phyloP scores from a whole-genome alignment of 768 basidiomycete genomes.

The Boletus rubropictus region DNA sequence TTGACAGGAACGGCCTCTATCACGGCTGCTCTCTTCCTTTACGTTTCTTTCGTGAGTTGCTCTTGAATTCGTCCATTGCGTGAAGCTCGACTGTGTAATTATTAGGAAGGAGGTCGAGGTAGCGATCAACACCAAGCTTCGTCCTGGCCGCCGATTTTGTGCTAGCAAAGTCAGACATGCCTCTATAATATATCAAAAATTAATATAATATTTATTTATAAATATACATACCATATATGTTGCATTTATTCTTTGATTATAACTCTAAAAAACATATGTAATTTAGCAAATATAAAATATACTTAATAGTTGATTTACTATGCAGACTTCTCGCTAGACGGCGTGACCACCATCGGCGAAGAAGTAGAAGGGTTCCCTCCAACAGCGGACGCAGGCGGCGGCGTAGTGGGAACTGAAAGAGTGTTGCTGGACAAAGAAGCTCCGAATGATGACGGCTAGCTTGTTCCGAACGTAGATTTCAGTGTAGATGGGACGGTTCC shows the following conservation, averaged over 20 bases:
- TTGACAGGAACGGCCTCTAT: slow-evolving; percentile 17
- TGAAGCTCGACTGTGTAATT: slow-evolving; percentile 56
- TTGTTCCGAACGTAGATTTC: no score
- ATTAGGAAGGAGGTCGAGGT: slow-evolving; percentile 50
- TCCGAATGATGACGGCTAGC: no score
- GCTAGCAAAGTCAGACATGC: slow-evolving; percentile 32
- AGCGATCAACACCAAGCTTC: slow-evolving; percentile 47
- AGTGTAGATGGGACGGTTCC: slow-evolving; percentile 3
- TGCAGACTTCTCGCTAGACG: slow-evolving; percentile 18
- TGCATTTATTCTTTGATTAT: no score
- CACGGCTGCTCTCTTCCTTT: slow-evolving; percentile 33
- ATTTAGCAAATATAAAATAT: no score
- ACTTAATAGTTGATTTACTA: no score
- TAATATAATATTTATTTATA: no score
- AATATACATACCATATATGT: no score
- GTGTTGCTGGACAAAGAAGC: slow-evolving; percentile 15
- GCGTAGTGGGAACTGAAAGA: slow-evolving; percentile 12
- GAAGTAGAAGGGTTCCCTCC: slow-evolving; percentile 13
- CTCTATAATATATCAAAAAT: no score
- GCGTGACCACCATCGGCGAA: slow-evolving; percentile 22
- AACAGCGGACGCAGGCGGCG: slow-evolving; percentile 20
- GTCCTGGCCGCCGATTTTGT: slow-evolving; percentile 31
- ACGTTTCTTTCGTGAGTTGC: slow-evolving; percentile 47
- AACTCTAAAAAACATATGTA: no score
- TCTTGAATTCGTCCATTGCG: slow-evolving; percentile 49